A percentile compares a stretch with the other conserved stretches of the same genome.
Evolutionary conservation across 257 asterid species (phyloP).

Genomic region (Ophiorrhiza pumila): DNA sequence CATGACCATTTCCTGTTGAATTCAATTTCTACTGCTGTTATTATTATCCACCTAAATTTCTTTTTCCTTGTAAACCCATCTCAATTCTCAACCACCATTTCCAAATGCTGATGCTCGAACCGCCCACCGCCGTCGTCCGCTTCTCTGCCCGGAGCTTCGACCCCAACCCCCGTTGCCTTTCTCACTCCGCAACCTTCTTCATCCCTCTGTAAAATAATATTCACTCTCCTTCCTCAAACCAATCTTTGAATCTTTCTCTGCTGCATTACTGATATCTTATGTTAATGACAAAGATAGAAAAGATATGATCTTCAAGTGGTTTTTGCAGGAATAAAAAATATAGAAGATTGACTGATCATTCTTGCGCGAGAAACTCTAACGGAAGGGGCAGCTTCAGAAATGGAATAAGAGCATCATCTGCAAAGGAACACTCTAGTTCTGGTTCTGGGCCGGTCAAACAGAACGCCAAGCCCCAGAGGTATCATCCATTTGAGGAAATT

Average conservation of each 20-base stretch:
- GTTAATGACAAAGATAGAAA: no score
- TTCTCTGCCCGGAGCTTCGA: conserved; percentile 43
- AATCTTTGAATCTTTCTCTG: background rate
- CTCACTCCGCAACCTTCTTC: conserved; percentile 43
- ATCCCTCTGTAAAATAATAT: conserved; percentile 41
- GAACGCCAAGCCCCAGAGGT: conserved; percentile 87
- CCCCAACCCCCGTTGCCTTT: conserved; percentile 37
- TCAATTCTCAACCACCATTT: background rate
- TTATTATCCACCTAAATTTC: no score
- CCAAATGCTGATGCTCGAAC: conserved; percentile 69
- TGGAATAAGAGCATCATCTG: conserved; percentile 62
- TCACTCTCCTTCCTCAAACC: no score
- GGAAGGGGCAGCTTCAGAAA: conserved; percentile 25
- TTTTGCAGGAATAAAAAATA: conserved; percentile 33
- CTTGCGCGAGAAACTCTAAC: conserved; percentile 31
- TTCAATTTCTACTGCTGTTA: background rate
- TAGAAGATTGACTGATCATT: conserved; percentile 24
- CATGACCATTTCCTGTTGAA: no score
- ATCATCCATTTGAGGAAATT: conserved; percentile 94
- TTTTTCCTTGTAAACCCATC: no score
- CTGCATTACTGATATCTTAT: background rate
- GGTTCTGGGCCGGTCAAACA: conserved; percentile 70
- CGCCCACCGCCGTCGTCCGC: conserved; percentile 50
- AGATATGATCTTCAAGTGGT: background rate
- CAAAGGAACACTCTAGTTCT: conserved; percentile 48